phyloP scores from a whole-genome alignment of 768 basidiomycete genomes.

The Lyophyllum shimeji region DNA sequence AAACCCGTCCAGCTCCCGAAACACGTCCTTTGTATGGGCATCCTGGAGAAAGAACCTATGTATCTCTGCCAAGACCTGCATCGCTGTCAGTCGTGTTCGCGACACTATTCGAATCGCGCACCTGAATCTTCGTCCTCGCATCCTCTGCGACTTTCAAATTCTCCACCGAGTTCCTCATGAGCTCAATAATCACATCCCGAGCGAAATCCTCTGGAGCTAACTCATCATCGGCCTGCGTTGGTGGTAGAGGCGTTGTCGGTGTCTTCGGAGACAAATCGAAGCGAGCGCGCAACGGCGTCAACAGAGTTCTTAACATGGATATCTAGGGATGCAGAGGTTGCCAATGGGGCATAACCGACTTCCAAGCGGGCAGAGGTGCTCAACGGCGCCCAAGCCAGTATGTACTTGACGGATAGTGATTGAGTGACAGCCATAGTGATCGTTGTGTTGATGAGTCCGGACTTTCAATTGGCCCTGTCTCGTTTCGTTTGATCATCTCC shows the following conservation, averaged over 20 bases:
- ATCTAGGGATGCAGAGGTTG: neutral
- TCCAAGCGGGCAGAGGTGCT: conserved; percentile 7
- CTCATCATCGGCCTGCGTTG: conserved; percentile 37
- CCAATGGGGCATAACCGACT: conserved; percentile 8
- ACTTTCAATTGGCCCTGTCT: conserved; percentile 6
- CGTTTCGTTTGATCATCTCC: neutral
- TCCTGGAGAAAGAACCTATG: conserved; percentile 68
- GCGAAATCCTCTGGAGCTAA: conserved; percentile 69
- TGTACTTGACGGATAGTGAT: conserved; percentile 14
- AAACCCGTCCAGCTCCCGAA: conserved; percentile 83
- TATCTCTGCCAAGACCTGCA: conserved; percentile 65
- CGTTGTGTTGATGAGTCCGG: conserved; percentile 9
- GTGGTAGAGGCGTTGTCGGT: conserved; percentile 19
- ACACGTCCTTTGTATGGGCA: conserved; percentile 65
- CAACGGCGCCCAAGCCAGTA: conserved; percentile 4
- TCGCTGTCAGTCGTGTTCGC: neutral
- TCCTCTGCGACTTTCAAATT: conserved; percentile 61
- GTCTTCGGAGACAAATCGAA: conserved; percentile 48
- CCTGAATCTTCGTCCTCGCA: conserved; percentile 49
- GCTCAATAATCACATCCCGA: conserved; percentile 66
- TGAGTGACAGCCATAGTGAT: conserved; percentile 15
- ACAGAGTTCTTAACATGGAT: conserved; percentile 55
- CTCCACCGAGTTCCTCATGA: conserved; percentile 71
- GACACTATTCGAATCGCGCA: conserved; percentile 32
- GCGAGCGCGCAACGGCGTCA: conserved; percentile 57